Conservation (phyloP, 139 green algal genomes). For the Micractinium conductrix region DNA sequence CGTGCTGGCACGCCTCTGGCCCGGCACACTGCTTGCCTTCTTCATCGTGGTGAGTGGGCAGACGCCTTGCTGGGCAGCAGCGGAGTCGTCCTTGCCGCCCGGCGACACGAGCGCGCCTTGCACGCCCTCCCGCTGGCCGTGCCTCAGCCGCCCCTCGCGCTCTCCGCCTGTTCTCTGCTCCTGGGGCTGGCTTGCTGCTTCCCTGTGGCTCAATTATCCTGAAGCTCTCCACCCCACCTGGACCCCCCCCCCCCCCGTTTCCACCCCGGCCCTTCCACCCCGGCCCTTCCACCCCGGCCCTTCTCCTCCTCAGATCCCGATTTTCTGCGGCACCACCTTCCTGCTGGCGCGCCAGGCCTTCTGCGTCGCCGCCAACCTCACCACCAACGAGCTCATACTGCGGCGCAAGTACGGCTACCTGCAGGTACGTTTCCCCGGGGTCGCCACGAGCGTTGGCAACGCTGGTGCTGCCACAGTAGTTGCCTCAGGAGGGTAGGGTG, state of each 20-base stretch:
- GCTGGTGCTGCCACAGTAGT: no score
- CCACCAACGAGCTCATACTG: slow-evolving; percentile 71
- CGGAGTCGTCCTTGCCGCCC: neutral
- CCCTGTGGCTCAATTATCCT: neutral
- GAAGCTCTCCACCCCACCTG: neutral
- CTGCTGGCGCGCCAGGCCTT: slow-evolving; percentile 48
- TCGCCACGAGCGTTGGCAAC: no score
- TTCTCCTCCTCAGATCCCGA: neutral
- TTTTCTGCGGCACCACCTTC: slow-evolving; percentile 35
- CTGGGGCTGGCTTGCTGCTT: neutral
- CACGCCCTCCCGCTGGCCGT: neutral
- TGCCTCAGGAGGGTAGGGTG: no score
- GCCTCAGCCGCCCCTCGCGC: neutral
- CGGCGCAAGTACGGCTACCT: slow-evolving; percentile 66
- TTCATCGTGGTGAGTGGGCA: neutral
- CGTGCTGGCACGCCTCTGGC: neutral
- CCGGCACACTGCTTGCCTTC: slow-evolving; percentile 11
- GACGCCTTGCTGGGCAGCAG: neutral
- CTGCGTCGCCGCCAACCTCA: slow-evolving; percentile 66
- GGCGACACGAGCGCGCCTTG: no score
- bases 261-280: neutral
- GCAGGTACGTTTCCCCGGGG: no score
- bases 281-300: neutral
- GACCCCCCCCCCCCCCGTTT: neutral
- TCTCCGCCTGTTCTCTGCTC: no score